Evolutionary conservation across 352 stramenopile genomes (phyloP), one percentile per base, ranked within the genome.

Genomic region (Phytophthora brassicae): DNA sequence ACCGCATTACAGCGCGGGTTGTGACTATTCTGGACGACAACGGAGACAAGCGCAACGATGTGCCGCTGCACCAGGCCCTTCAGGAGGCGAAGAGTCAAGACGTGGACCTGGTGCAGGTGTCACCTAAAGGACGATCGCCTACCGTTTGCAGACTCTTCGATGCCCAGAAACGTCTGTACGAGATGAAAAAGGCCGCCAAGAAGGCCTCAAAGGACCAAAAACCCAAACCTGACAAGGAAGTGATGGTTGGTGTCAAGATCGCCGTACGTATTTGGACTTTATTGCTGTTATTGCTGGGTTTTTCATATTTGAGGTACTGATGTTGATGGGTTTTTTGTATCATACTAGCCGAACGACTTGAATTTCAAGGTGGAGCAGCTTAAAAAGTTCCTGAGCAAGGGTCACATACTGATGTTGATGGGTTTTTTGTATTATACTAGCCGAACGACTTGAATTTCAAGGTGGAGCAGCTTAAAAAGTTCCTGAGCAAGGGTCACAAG

Each of bases 71-170:
- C 26, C 45, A 81, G 39, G 85, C 85, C 17, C 54, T 92, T n/a
- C 19, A 76, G 16, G 75, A 89, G 29, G 85, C 85, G 1, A 55
- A 51, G 16, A 49, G 50, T 1, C 64, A 64, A 38, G 78, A 77
- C 38, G 65, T 94, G 44, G 85, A 94, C 58, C 74, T 94, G 24
- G 82, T 94, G 56, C 82, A 94, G 55, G 81, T 94, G 38, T 86
- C 79, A 9, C 63, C 69, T 22, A 62, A 50, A 36, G 73, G 76
- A 11, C 61, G 67, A 9, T 41, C 72, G 0, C 58, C 75, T 7
- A 64, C 72, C 6, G 59, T 92, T 1, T 92, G 84, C 47, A 70
- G 76, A 41, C 66, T 92, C 45, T 92, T 92, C 48, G 78, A 92
- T 60, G 74, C 76, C n/a, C 80, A 89, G 68, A 90, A 90, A 70